phyloP scores from a whole-genome alignment of 2,329 filamentous ascomycete species.

The Nannizzia gypsea region DNA sequence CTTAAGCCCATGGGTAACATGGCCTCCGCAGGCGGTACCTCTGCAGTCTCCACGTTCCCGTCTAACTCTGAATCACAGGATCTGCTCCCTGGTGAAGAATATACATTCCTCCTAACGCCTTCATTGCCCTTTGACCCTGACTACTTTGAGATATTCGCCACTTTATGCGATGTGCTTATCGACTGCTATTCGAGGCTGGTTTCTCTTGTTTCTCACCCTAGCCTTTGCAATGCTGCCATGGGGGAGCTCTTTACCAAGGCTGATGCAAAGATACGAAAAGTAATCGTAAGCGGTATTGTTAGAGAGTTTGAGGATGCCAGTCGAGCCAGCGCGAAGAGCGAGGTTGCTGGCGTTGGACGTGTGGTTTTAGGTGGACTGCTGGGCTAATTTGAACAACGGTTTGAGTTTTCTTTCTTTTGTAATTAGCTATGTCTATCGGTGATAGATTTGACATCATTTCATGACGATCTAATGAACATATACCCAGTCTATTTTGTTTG shows the following conservation, averaged over 20 bases:
- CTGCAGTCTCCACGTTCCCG: slow-evolving; percentile 31
- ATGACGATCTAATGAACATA: neutral
- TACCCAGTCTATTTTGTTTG: too few relatives aligned
- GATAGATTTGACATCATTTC: neutral
- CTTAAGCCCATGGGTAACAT: slow-evolving; percentile 34
- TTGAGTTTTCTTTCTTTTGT: neutral
- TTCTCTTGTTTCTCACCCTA: slow-evolving; percentile 60
- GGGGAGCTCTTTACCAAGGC: slow-evolving; percentile 84
- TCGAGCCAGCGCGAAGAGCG: slow-evolving; percentile 60
- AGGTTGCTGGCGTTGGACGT: slow-evolving; percentile 75
- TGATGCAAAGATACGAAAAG: slow-evolving; percentile 73
- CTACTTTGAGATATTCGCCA: slow-evolving; percentile 92
- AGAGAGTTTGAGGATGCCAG: slow-evolving; percentile 89
- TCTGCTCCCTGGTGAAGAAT: slow-evolving; percentile 71
- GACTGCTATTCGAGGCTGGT: slow-evolving; percentile 78
- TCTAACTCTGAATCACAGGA: slow-evolving; percentile 44
- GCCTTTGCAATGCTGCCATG: slow-evolving; percentile 56
- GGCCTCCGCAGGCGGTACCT: slow-evolving; percentile 28
- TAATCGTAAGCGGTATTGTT: slow-evolving; percentile 74
- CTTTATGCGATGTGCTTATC: slow-evolving; percentile 86
- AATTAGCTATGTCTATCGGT: neutral
- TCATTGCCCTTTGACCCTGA: slow-evolving; percentile 90
- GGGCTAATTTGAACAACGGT: slow-evolving; percentile 23
- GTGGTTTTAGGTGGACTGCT: slow-evolving; percentile 82
- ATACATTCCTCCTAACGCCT: slow-evolving; percentile 79